A percentile compares a stretch with the other conserved stretches of the same genome.
Evolutionary conservation across 345 rosid genomes (phyloP).

Genomic region (Eutrema heterophyllum): DNA sequence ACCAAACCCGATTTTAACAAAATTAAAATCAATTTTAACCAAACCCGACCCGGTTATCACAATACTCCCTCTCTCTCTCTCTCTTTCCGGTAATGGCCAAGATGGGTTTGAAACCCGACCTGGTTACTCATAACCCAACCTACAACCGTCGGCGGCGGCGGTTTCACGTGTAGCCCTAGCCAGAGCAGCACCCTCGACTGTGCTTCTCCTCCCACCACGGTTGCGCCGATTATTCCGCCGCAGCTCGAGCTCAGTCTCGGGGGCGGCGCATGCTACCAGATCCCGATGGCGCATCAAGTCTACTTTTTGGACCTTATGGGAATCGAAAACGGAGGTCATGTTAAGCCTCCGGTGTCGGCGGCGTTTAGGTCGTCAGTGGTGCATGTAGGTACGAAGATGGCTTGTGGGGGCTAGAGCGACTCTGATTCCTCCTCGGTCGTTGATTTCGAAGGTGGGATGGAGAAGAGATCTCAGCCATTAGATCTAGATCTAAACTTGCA

Average conservation of each 20-base stretch:
- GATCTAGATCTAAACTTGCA: slow-evolving; percentile 64
- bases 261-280: slow-evolving; percentile 31
- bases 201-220: slow-evolving; percentile 49
- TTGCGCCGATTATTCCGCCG: slow-evolving; percentile 26
- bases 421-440: slow-evolving; percentile 63
- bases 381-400: slow-evolving; percentile 22
- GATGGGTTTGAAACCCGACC: slow-evolving; percentile 26
- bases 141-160: not conserved
- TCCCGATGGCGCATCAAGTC: slow-evolving; percentile 37
- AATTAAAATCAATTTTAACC: no score
- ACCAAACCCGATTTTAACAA: no score
- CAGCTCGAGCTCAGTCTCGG: slow-evolving; percentile 47
- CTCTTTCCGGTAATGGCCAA: slow-evolving; percentile 13
- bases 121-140: slow-evolving; percentile 15
- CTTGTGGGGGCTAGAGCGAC: slow-evolving; percentile 45
- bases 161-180: slow-evolving; percentile 57
- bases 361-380: slow-evolving; percentile 14
- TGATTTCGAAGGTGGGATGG: slow-evolving; percentile 39
- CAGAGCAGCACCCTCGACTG: slow-evolving; percentile 77
- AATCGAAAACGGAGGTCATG: slow-evolving; percentile 20
- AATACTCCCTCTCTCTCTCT: not conserved
- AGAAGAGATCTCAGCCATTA: slow-evolving; percentile 35
- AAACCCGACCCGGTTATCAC: no score
- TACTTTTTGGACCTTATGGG: slow-evolving; percentile 53
- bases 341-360: slow-evolving; percentile 8